Evolutionary conservation across 169 alveolate genomes (phyloP), one percentile per base, ranked within the genome.

Genomic region (Plasmodium vinckei): DNA sequence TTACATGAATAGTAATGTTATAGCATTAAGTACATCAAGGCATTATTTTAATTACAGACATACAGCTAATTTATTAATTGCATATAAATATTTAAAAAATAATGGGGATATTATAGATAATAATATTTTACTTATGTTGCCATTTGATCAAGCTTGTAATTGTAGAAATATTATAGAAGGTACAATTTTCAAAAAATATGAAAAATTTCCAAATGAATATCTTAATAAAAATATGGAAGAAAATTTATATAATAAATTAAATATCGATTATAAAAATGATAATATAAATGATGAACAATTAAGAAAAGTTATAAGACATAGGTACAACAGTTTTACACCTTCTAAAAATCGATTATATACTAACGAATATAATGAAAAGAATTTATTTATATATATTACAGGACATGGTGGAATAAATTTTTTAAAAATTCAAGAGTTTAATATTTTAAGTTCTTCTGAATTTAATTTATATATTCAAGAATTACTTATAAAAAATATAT

Each of bases 341-440:
- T 21, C 15, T 15, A 79, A 79, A 67, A 54, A 64, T 67, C 67
- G 89, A 60, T 53, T 79, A 65, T 67, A 79, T 27, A 79, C 72
- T 6, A 65, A 23, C 56, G 89, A 59, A 47, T 19, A 75, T 60
- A 94, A 87, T 23, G 44, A 73, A 9, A 90, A 86, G 47, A 89
- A 79, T 70, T 92, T 87, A 39, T 69, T 92, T 47, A 77, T 94
- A 21, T 94, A 89, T 64, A 79, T 94, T 92, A 92, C 96, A 7
- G 96, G 96, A 0, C 96, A 94, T 56, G 96, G 96, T 6, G 96
- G 96, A 10, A 93, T 90, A 49, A 56, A 92, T n/a, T 94, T 92
- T 87, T 82, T 94, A 47, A 94, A 94, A 72, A 87, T 94, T 60
- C 95, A 94, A 56, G 94, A 93, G 15, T 92, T 88, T 87, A 93